Evolutionary conservation across 805 yeast genomes (phyloP), one percentile per base, ranked within the genome.

Genomic region (Candida patagonica): DNA sequence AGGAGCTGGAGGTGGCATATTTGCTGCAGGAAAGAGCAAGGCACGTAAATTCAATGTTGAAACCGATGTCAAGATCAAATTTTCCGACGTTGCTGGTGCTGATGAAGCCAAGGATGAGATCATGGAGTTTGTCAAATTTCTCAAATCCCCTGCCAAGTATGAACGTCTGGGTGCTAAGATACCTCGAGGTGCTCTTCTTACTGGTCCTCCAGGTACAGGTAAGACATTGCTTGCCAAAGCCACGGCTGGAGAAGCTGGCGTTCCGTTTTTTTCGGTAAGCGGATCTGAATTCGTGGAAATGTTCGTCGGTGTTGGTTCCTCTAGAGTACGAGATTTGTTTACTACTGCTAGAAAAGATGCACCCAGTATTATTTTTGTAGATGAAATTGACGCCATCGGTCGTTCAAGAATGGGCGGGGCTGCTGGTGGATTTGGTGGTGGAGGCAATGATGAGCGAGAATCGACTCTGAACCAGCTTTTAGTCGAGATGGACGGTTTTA

Each of bases 121-220:
- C 46, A 85, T 87, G 95, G 99, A 92, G 62, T 92, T 92, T 69
- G 99, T 92, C 39, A 77, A 80, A 51, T 92, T 94, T 59, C 74
- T 92, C 62, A 83, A 89, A 59, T 75, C 86, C 49, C 98, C 99
- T 7, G 69, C 71, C 41, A 85, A 87, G 58, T 92, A 88, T 62
- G 96, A 88, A 60, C 76, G 76, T 44, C 68, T 92, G 42, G 99
- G 99, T 29, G 99, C 97, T 29, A 85, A 87, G 60, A 92, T 92
- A 50, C 99, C 99, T 35, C 76, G 97, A 58, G 99, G 99, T 52
- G 98, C 98, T 7, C 85, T 92, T 44, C 67, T 92, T 42, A 82
- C 95, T 1, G 99, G 99, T 36, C 95, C 98, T 13, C 99, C 99
- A 38, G 99, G 99, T 67, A 92, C 98, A 7, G 99, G 99, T 76